Base-by-base conservation (phyloP, 345 rosid genomes). In the Carallia pectinifolia region DNA sequence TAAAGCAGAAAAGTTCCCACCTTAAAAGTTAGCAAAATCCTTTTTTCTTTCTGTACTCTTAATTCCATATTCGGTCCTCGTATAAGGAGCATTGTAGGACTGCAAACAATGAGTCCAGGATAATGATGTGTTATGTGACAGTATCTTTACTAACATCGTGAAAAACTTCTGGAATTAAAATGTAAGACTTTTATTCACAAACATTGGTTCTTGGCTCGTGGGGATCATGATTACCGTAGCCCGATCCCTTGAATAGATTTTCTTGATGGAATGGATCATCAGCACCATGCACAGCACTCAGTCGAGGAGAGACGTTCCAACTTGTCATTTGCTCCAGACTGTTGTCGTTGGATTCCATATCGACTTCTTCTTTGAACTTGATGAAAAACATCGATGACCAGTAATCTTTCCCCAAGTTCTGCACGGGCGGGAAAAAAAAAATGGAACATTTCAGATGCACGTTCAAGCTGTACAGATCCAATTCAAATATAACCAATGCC, bases 211-310 rank as follows among this genome's bases (percentile, higher is more conserved):
- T 39, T 65, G 5, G 64, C 38, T 55, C 30, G 16, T 67, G 31
- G 29, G 48, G 53, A 39, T 66, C 70, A 40, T 65, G 64, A 50
- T 31, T 58, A 56, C 62, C 33, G 58, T 59, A 64, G 65, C 61
- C 63, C 1, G 84, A 82, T 78, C 80, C 75, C 82, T 80, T 88
- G 5, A 78, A 64, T 71, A 75, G 66, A 67, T 84, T 86, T 74
- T 90, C 96, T 50, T 82, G 92, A 67, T 81, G 85, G 74, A 93
- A 93, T 65, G 98, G 98, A 82, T 93, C 92, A 54, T 93, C 94
- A 47, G 77, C 68, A 27, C 92, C 88, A 73, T 81, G 90, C 31
- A 89, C 92, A 47, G 86, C 84, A 61, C 98, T 93, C 78, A 83
- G 58, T 75, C 94, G 81, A 19, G 98, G 96, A 66, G 96, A 86